Evolutionary conservation across 768 basidiomycete genomes (phyloP).

Genomic region (Leucosporidium scottii): DNA sequence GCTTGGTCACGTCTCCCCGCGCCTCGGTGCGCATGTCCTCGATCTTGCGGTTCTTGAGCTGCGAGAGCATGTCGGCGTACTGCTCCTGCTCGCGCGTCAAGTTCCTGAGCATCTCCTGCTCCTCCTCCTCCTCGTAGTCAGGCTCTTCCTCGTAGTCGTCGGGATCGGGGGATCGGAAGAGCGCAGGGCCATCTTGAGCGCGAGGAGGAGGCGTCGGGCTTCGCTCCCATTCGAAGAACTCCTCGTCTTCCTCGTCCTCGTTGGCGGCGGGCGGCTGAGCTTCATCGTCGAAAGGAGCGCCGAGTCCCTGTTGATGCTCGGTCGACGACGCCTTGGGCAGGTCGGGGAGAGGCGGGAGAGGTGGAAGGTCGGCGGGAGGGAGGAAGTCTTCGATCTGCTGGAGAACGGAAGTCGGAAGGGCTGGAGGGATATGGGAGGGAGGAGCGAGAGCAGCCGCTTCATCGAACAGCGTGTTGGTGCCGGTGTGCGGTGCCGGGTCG

Average conservation of each 20-base stretch:
- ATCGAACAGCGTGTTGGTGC: too few relatives aligned
- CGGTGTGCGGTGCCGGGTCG: too few relatives aligned
- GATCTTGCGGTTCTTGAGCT: slow-evolving; percentile 78
- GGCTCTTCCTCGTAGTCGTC: slow-evolving; percentile 53
- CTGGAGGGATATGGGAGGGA: too few relatives aligned
- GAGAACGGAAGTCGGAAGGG: too few relatives aligned
- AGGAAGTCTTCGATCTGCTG: too few relatives aligned
- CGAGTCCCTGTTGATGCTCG: too few relatives aligned
- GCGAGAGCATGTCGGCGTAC: slow-evolving; percentile 85
- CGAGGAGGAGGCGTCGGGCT: slow-evolving; percentile 42
- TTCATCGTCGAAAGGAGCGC: slow-evolving; percentile 16
- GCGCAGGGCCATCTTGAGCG: slow-evolving; percentile 8
- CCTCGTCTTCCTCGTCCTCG: slow-evolving; percentile 36
- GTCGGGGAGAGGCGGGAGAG: slow-evolving; percentile 5
- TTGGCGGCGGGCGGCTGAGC: not conserved
- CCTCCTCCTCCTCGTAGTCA: slow-evolving; percentile 74
- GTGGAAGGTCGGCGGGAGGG: not conserved
- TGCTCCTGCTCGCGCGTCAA: slow-evolving; percentile 51
- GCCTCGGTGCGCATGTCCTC: slow-evolving; percentile 78
- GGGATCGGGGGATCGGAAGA: slow-evolving; percentile 1
- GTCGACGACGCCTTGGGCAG: too few relatives aligned
- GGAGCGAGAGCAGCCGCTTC: too few relatives aligned
- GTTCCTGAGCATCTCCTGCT: slow-evolving; percentile 58
- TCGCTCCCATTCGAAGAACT: slow-evolving; percentile 44
- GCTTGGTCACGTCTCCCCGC: slow-evolving; percentile 74